Base-by-base conservation (phyloP, 108 stramenopile genomes). In the Discostella pseudostelligera region DNA sequence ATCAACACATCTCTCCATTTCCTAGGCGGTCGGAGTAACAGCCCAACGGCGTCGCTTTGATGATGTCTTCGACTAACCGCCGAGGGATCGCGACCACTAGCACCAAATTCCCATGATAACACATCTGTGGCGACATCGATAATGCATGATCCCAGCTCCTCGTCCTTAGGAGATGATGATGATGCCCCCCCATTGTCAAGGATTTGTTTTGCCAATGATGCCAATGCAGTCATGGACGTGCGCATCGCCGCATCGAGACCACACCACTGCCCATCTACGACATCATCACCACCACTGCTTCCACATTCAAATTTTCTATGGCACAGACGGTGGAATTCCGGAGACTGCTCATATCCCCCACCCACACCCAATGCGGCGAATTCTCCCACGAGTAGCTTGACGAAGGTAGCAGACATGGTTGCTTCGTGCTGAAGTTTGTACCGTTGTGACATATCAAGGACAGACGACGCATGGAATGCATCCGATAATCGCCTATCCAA, bases 51-150 rank as follows among this genome's bases (percentile, higher is more conserved):
- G 24, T 12, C 4, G 24, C 26, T 28, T 32, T 32, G 32, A 32
- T 32, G 32, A 32, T 32, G 3, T 32, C 32, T 32, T 32, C 32
- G 32, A 32, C 32, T 32, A 32, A 9, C 24, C 9, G 10, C 50
- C 0, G 10, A 10, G 3, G 50, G 26, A 24, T 26, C 26, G 14
- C 50, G 25, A 25, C 50, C 48, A 17, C 61, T 39, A 21, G 42
- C 62, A 28, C 88, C 85, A 63, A 89, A 93, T 64, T 93, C 92
- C 92, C 92, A 93, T 1, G 65, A 65, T 12, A 93, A 59, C 13
- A 83, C 72, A 62, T 87, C 88, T 22, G 69, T 72, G 4, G 84
- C 83, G 3, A 83, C 51, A 32, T 81, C 74, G 8, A 88, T 79
- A 22, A 87, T 67, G 4, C 71, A 54, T 0, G 83, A 50, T 47